A percentile compares a stretch with the other conserved stretches of the same genome.
Evolutionary conservation across 1,284 basidiomycete genomes (phyloP).

Genomic region (Chondrostereum purpureum): DNA sequence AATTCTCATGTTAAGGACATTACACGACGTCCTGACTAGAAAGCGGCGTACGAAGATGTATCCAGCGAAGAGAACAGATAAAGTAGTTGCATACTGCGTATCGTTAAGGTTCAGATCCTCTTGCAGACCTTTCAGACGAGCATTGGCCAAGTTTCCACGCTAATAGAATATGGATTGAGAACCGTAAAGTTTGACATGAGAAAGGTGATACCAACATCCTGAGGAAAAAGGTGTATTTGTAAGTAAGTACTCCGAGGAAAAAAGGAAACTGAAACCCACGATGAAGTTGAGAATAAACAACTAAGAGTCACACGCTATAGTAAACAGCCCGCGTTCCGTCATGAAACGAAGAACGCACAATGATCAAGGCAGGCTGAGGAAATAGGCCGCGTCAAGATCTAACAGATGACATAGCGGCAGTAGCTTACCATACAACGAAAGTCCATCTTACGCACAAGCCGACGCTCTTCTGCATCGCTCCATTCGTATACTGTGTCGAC

Average conservation of each 20-base stretch:
- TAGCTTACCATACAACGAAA: constrained; percentile 14
- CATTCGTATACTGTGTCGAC: constrained; percentile 6
- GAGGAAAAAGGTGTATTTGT: too few species aligned
- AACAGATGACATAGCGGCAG: too few species aligned
- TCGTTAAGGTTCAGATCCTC: constrained; percentile 14
- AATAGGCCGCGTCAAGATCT: neutral
- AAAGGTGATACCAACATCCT: constrained; percentile 8
- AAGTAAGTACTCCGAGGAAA: too few species aligned
- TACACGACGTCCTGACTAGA: neutral
- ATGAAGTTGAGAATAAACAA: constrained; percentile 17
- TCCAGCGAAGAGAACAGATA: constrained; percentile 16
- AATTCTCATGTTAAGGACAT: neutral
- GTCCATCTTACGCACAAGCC: constrained; percentile 14
- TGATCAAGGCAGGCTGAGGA: constrained; percentile 10
- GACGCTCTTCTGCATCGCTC: constrained; percentile 11
- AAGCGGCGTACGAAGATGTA: constrained; percentile 16
- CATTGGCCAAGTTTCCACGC: constrained; percentile 16
- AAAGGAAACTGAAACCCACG: constrained; percentile 9
- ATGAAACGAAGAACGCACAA: constrained; percentile 5
- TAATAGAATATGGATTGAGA: neutral
- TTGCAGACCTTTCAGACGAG: constrained; percentile 16
- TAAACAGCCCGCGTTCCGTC: neutral
- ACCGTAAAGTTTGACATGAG: too few species aligned
- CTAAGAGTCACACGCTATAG: constrained; percentile 3
- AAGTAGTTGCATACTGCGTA: constrained; percentile 13